Base-by-base conservation (phyloP, 495 filamentous ascomycete species). In the Elaphomyces granulatus region DNA sequence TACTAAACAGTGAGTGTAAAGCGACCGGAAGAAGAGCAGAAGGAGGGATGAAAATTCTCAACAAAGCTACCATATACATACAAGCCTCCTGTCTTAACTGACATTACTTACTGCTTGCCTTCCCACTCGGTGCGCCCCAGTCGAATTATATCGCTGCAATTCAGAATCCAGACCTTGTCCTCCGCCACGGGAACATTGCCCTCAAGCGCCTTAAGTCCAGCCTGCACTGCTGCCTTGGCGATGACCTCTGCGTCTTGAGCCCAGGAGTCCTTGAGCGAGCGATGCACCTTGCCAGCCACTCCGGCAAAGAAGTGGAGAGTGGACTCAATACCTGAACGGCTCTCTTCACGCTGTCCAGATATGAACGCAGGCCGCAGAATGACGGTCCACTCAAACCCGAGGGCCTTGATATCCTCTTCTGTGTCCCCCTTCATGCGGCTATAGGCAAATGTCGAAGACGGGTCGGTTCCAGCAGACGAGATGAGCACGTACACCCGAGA, bases 181-280 rank as follows among this genome's bases (percentile, higher is more conserved):
- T 56, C 56, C 9, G 58, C 64, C 37, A 44, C 48, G 28, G 63
- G 64, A 26, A 61, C 55, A 44, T 70, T 60, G 15, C 61, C 67
- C 31, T 68, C 50, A 36, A 70, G 48, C 12, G 68, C 67, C 49
- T 63, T 65, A 9, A 68, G 40, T 1, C 61, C 61, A 34, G 63
- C 60, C 44, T 53, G 60, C 8, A 90, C 77, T 8, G 81, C 80
- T 16, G 85, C 84, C 44, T 70, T 70, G 3, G 63, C 85, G 55
- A 94, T 81, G 14, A 80, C 74, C 40, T 78, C 73, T 8, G 71
- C 74, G 37, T 92, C 83, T 64, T 87, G 81, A 2, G 77, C 83
- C 64, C 77, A 74, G 9, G 43, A 48, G 52, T 93, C 72, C 64
- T 76, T 77, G 46, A 74, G 42, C 26, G 60, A 54, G 6, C 56